Conservation (phyloP, 129 eudicot genomes). For the Saposhnikovia divaricata region DNA sequence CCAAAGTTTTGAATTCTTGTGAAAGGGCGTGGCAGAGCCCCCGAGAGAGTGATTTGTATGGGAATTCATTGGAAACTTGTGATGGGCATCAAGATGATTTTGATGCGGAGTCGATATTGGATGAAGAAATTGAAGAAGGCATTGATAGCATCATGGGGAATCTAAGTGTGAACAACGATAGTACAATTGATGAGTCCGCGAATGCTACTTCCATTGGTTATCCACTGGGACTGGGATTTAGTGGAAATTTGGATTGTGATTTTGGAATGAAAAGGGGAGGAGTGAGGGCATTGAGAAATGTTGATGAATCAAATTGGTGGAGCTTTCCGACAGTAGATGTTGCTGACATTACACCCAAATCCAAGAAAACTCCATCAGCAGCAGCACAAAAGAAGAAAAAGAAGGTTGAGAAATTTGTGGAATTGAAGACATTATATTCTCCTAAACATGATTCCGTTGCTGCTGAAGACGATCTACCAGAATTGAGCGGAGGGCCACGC, state of each 20-base stretch:
- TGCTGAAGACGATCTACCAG: conserved; percentile 12
- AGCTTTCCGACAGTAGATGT: conserved; percentile 58
- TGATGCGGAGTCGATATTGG: conserved; percentile 81
- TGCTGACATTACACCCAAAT: conserved; percentile 35
- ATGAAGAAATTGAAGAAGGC: conserved; percentile 84
- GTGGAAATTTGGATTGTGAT: conserved; percentile 38
- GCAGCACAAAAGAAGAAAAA: conserved; percentile 56
- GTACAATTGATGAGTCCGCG: conserved; percentile 12
- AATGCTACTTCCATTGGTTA: conserved; percentile 51
- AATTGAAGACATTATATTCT: conserved; percentile 22
- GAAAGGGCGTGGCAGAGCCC: conserved; percentile 33
- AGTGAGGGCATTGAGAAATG: conserved; percentile 45
- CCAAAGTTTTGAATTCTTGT: conserved; percentile 26
- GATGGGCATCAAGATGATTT: conserved; percentile 55
- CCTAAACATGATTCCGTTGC: conserved; percentile 19
- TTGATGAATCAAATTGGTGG: conserved; percentile 72
- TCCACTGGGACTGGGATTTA: conserved; percentile 76
- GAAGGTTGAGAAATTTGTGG: conserved; percentile 29
- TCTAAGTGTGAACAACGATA: conserved; percentile 20
- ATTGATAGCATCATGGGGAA: conserved; percentile 87
- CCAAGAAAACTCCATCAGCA: conserved; percentile 16
- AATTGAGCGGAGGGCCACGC: conserved; percentile 25
- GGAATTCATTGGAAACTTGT: conserved; percentile 31
- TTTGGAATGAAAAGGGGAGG: conserved; percentile 61
- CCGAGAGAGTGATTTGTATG: conserved; percentile 27